Evolutionary conservation across 2,329 filamentous ascomycete species (phyloP).

Genomic region (Lasiodiplodia hormozganensis): DNA sequence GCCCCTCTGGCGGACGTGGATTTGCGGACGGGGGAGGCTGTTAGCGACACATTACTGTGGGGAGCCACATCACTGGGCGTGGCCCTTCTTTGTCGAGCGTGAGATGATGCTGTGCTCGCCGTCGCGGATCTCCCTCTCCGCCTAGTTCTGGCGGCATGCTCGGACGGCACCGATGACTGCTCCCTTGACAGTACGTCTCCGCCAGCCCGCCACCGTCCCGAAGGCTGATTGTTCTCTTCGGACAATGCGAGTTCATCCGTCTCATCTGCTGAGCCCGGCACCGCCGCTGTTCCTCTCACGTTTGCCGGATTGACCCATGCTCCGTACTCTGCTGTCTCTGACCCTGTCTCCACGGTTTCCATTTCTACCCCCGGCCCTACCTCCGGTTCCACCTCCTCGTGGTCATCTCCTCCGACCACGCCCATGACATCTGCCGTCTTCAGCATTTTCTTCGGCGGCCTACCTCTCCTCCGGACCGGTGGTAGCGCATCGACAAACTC

Average conservation of each 20-base stretch:
- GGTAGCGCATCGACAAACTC: slow-evolving; percentile 18
- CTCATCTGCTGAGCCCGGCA: background rate
- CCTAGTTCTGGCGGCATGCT: background rate
- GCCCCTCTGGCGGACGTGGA: background rate
- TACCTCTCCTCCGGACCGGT: background rate
- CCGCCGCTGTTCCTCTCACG: background rate
- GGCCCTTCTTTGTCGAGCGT: background rate
- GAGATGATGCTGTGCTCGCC: background rate
- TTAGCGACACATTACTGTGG: background rate
- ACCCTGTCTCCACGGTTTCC: background rate
- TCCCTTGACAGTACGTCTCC: background rate
- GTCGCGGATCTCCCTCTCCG: background rate
- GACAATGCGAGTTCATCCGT: background rate
- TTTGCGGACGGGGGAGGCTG: background rate
- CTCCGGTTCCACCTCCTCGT: background rate
- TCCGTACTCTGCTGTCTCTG: background rate
- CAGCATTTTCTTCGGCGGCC: background rate
- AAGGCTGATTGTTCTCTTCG: background rate
- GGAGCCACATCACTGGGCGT: background rate
- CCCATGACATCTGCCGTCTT: slow-evolving; percentile 12
- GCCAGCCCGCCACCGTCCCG: background rate
- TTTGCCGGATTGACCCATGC: slow-evolving; percentile 4
- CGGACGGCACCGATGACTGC: too few relatives aligned
- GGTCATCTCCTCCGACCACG: background rate
- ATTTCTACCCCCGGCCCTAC: background rate